These are phyloP conservation scores for Amniculicola lignicola DNA, from an alignment of 495 filamentous ascomycete genomes.

Conservation along the genomic window DNA sequence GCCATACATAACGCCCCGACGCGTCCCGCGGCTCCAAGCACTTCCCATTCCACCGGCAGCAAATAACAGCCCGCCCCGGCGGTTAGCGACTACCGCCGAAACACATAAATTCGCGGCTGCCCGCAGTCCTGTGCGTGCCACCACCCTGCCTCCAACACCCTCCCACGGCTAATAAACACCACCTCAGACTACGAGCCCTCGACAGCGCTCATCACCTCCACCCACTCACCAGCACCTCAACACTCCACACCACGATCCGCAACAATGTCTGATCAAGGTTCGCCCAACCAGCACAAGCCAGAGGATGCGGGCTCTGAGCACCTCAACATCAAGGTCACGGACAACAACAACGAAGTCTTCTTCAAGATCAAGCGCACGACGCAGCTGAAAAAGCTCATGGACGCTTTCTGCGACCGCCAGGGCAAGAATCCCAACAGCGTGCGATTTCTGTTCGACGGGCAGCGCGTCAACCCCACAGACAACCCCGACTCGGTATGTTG, in stretches of 20 bases:
- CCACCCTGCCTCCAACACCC: constrained; percentile 10
- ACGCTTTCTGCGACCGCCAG: constrained; percentile 95
- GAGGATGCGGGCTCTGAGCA: constrained; percentile 67
- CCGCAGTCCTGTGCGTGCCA: constrained; percentile 23
- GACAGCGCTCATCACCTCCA: no score
- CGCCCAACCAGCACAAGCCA: constrained; percentile 48
- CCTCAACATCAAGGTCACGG: constrained; percentile 99
- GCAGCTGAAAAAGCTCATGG: constrained; percentile 95
- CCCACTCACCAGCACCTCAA: background rate
- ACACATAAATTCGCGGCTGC: constrained; percentile 8
- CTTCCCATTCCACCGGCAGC: background rate
- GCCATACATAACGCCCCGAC: constrained; percentile 21
- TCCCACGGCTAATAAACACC: constrained; percentile 6
- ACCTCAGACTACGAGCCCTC: background rate
- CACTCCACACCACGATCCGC: background rate
- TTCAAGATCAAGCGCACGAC: constrained; percentile 99
- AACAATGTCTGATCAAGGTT: constrained; percentile 50
- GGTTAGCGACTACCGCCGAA: constrained; percentile 9
- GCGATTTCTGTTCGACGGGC: constrained; percentile 93
- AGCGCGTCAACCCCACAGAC: constrained; percentile 81
- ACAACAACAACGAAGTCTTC: constrained; percentile 99
- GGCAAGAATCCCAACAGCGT: constrained; percentile 82
- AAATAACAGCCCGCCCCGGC: constrained; percentile 1
- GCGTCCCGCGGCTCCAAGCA: constrained; percentile 14
- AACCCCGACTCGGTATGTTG: constrained; percentile 84